phyloP scores from a whole-genome alignment of 164 flowering plant genomes.

The Warburgia ugandensis region DNA sequence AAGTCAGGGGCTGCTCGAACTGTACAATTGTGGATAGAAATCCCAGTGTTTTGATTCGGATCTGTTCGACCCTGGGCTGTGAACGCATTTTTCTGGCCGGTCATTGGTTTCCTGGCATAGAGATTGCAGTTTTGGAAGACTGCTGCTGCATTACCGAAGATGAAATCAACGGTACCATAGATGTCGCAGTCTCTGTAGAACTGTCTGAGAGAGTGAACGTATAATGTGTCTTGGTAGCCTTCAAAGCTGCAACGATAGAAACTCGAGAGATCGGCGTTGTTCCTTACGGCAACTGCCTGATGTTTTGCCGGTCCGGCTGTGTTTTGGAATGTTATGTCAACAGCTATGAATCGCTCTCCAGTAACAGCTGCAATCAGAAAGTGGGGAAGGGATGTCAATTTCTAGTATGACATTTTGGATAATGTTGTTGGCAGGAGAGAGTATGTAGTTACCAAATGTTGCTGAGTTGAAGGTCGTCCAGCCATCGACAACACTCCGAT shows the following conservation, averaged over 20 bases:
- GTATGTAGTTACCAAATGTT: conserved; percentile 30
- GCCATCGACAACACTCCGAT: conserved; percentile 34
- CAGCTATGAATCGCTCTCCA: conserved; percentile 36
- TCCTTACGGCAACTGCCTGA: conserved; percentile 44
- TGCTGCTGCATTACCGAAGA: conserved; percentile 42
- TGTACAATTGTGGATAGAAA: conserved; percentile 26
- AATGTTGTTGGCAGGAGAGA: not conserved
- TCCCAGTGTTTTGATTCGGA: conserved; percentile 25
- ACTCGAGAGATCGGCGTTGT: conserved; percentile 35
- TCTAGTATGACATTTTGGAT: not conserved
- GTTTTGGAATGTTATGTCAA: conserved; percentile 38
- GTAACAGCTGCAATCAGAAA: conserved; percentile 28
- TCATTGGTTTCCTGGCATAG: conserved; percentile 24
- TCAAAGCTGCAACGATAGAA: conserved; percentile 49
- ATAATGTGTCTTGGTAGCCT: conserved; percentile 50
- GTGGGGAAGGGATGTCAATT: not conserved
- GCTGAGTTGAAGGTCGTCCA: conserved; percentile 53
- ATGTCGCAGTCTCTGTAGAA: conserved; percentile 44
- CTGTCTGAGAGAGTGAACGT: conserved; percentile 35
- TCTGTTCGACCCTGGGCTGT: conserved; percentile 28
- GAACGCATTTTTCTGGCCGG: conserved; percentile 17
- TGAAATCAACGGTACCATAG: conserved; percentile 50
- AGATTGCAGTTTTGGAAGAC: conserved; percentile 42
- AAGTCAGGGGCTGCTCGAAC: conserved; percentile 24
- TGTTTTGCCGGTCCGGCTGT: conserved; percentile 43